phyloP scores from a whole-genome alignment of 345 rosid genomes.

The Citrus inodora region DNA sequence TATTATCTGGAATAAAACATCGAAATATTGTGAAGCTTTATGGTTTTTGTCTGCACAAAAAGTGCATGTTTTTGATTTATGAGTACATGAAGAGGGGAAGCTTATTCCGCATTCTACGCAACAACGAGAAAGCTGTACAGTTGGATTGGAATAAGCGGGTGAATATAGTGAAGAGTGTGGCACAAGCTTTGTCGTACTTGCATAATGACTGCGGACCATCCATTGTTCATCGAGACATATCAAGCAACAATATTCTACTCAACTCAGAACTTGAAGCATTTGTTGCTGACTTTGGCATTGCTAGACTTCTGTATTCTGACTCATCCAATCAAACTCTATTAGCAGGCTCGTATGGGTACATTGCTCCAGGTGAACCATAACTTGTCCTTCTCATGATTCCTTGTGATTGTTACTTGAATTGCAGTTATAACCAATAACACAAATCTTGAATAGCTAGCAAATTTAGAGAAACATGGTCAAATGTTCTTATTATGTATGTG shows the following conservation, averaged over 20 bases:
- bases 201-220: conserved; percentile 15
- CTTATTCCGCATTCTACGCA: background rate
- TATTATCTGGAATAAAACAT: conserved; percentile 4
- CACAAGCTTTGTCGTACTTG: conserved; percentile 16
- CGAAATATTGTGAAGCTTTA: conserved; percentile 17
- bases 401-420: too few relatives aligned
- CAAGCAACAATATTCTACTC: conserved; percentile 15
- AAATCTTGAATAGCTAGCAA: too few relatives aligned
- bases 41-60: conserved; percentile 10
- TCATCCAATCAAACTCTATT: conserved; percentile 4
- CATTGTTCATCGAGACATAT: conserved; percentile 19
- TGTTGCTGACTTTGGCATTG: conserved; percentile 21
- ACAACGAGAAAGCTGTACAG: background rate
- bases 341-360: conserved; percentile 6
- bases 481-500: background rate
- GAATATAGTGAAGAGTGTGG: background rate
- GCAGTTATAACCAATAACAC: too few relatives aligned
- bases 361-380: conserved; percentile 13
- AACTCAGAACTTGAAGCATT: conserved; percentile 8
- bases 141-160: conserved; percentile 18
- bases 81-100: conserved; percentile 6
- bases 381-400: background rate
- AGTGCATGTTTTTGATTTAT: conserved; percentile 10
- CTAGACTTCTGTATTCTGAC: conserved; percentile 6
- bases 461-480: too few relatives aligned